These are phyloP conservation scores for Drechslerella coelobrocha DNA, from an alignment of 2,329 filamentous ascomycete species.

Conservation along the genomic window DNA sequence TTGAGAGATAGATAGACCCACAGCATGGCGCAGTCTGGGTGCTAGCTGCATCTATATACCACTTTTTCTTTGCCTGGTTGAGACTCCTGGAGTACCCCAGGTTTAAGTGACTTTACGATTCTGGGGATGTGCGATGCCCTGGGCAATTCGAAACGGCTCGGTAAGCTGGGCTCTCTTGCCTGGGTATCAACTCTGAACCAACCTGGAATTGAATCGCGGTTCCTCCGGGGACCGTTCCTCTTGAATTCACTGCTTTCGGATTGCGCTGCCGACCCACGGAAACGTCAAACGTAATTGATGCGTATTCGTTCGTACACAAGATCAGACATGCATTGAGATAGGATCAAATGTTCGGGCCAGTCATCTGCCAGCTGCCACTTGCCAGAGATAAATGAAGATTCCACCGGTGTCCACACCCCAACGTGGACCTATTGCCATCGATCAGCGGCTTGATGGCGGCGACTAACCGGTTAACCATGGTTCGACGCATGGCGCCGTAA, in stretches of 20 bases:
- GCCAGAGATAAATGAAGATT: neutral
- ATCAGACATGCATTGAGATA: neutral
- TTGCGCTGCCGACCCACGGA: neutral
- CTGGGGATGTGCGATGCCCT: constrained; percentile 42
- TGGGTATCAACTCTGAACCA: neutral
- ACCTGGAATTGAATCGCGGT: neutral
- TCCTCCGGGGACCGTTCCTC: constrained; percentile 29
- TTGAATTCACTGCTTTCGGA: neutral
- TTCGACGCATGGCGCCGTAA: constrained; percentile 16
- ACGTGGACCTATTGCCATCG: too few relatives aligned
- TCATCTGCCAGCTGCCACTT: neutral
- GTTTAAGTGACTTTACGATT: constrained; percentile 39
- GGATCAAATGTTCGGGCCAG: neutral
- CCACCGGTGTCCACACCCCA: neutral
- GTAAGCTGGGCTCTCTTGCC: constrained; percentile 19
- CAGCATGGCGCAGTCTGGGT: constrained; percentile 14
- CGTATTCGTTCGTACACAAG: too few relatives aligned
- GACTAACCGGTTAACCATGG: neutral
- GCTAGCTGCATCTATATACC: constrained; percentile 31
- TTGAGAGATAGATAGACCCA: constrained; percentile 26
- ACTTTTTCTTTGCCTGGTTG: constrained; percentile 8
- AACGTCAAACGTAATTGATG: neutral
- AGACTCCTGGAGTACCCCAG: constrained; percentile 40
- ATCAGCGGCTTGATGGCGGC: neutral
- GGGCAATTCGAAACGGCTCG: constrained; percentile 43